A percentile compares a stretch with the other conserved stretches of the same genome.
Evolutionary conservation across 768 basidiomycete species (phyloP).

Genomic region (Cyclocybe aegerita): DNA sequence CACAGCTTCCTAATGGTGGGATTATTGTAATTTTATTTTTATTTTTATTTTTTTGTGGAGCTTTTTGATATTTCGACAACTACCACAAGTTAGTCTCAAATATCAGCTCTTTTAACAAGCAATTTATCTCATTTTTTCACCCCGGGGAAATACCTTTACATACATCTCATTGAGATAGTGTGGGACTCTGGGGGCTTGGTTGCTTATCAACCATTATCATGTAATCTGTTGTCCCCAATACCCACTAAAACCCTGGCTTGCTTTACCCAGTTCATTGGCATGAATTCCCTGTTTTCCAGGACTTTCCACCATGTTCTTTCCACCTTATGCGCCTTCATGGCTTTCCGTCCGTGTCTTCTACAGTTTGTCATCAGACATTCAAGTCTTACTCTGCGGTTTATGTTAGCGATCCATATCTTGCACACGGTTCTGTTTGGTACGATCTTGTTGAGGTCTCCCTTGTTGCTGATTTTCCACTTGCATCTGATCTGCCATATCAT

Average conservation of each 20-base stretch:
- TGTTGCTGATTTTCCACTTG: too few relatives aligned
- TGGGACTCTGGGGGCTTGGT: not conserved
- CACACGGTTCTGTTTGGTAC: too few relatives aligned
- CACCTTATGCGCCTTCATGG: conserved; percentile 1
- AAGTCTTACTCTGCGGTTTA: conserved; percentile 18
- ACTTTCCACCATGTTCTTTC: conserved; percentile 10
- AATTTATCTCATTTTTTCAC: too few relatives aligned
- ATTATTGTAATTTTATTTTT: too few relatives aligned
- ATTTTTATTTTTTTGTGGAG: too few relatives aligned
- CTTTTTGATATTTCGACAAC: too few relatives aligned
- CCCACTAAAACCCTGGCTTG: conserved; percentile 20
- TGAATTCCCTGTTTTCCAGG: conserved; percentile 3
- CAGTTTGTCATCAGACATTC: conserved; percentile 14
- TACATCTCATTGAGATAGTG: not conserved
- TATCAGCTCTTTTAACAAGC: too few relatives aligned
- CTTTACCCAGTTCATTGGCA: conserved; percentile 8
- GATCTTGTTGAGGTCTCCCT: too few relatives aligned
- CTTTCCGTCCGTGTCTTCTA: conserved; percentile 1
- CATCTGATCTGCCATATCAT: too few relatives aligned
- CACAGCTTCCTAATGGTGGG: too few relatives aligned
- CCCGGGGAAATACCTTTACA: conserved; percentile 10
- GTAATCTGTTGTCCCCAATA: conserved; percentile 3
- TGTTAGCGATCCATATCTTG: conserved; percentile 17
- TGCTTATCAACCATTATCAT: not conserved
- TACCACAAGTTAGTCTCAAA: too few relatives aligned